A percentile compares a stretch with the other conserved stretches of the same genome.
phyloP scores from a whole-genome alignment of 1,139 yeast species.

The Hemisphaericaspora xylofermentans region DNA sequence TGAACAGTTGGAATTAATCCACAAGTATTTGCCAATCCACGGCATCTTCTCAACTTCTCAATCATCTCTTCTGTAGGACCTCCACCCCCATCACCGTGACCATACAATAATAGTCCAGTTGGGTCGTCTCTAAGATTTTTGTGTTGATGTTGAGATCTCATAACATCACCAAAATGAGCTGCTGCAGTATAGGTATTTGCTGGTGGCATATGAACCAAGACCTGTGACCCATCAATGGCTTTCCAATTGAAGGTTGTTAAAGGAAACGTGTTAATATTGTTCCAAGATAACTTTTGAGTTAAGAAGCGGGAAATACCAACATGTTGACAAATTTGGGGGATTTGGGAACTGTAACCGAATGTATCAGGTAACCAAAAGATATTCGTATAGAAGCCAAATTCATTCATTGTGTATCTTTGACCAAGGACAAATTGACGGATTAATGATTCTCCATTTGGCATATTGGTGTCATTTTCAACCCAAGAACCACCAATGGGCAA shows the following conservation, averaged over 20 bases:
- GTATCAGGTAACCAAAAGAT: conserved; percentile 97
- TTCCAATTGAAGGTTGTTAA: conserved; percentile 92
- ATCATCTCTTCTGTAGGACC: conserved; percentile 94
- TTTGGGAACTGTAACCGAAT: conserved; percentile 92
- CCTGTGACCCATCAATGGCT: conserved; percentile 90
- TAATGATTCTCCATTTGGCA: conserved; percentile 90
- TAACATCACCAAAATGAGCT: conserved; percentile 90
- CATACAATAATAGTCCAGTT: conserved; percentile 77
- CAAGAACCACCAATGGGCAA: conserved; percentile 94
- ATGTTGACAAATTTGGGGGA: conserved; percentile 86
- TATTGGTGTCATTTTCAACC: conserved; percentile 96
- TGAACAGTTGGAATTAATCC: conserved; percentile 83
- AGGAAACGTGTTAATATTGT: conserved; percentile 88
- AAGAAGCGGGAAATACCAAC: conserved; percentile 83
- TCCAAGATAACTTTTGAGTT: conserved; percentile 95
- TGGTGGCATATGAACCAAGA: conserved; percentile 96
- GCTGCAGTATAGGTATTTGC: conserved; percentile 91
- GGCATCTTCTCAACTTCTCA: conserved; percentile 85
- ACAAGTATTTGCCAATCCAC: conserved; percentile 80
- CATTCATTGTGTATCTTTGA: conserved; percentile 74
- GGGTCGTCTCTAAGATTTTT: conserved; percentile 80
- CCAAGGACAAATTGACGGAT: conserved; percentile 88
- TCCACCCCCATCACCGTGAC: conserved; percentile 98
- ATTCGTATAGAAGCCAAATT: conserved; percentile 73
- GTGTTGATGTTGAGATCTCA: conserved; percentile 75